phyloP scores from a whole-genome alignment of 345 rosid species.

The Reutealis trisperma region DNA sequence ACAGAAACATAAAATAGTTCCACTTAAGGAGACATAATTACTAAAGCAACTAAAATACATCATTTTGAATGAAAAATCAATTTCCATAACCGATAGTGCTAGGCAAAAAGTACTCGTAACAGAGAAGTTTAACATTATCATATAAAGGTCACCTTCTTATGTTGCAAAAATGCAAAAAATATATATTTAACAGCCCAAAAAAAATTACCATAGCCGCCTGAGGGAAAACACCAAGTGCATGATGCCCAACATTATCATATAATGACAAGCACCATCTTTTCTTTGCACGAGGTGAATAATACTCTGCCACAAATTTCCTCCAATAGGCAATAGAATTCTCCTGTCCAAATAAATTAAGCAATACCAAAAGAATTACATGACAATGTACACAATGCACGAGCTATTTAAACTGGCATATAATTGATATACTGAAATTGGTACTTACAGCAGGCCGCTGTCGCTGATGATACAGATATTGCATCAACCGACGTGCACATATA shows the following conservation, averaged over 20 bases:
- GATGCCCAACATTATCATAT: slow-evolving; percentile 88
- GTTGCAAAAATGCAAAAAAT: neutral
- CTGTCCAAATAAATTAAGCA: slow-evolving; percentile 43
- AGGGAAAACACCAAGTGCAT: slow-evolving; percentile 92
- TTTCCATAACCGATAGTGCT: neutral
- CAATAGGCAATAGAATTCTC: slow-evolving; percentile 86
- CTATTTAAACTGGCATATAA: slow-evolving; percentile 6
- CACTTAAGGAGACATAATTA: neutral
- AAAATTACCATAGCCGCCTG: slow-evolving; percentile 86
- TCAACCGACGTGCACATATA: slow-evolving; percentile 89
- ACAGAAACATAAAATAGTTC: neutral
- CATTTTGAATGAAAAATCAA: neutral
- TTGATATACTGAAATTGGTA: slow-evolving; percentile 9
- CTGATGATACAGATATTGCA: slow-evolving; percentile 97
- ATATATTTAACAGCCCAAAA: neutral
- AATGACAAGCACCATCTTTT: slow-evolving; percentile 94
- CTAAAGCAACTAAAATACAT: neutral
- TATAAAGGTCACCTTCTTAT: neutral
- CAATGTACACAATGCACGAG: slow-evolving; percentile 1
- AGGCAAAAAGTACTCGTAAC: neutral
- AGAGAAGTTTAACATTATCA: neutral
- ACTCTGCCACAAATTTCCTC: slow-evolving; percentile 93
- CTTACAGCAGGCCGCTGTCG: slow-evolving; percentile 84
- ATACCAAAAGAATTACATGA: slow-evolving; percentile 8
- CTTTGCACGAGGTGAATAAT: slow-evolving; percentile 96